Evolutionary conservation across 2,329 filamentous ascomycete species (phyloP), one percentile per base, ranked within the genome.

Genomic region (Colletotrichum tamarilloi): DNA sequence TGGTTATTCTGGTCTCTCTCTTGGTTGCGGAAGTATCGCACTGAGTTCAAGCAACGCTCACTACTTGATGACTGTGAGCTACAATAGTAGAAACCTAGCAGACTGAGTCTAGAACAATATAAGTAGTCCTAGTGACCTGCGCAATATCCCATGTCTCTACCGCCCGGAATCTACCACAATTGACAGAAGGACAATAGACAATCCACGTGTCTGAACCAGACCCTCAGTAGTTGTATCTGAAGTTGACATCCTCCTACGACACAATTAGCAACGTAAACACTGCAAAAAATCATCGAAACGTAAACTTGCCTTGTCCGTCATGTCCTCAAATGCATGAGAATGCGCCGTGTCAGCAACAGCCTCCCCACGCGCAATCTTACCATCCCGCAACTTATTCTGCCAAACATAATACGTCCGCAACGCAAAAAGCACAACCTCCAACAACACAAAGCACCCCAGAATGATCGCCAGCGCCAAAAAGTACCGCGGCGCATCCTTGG

Each of bases 291-390:
- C 91, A 91, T 73, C 88, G 82, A 79, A 92, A 74, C 87, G 87
- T 24, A 85, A 77, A 77, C 92, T 91, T 83, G 91, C 87, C 79
- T 82, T 84, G 78, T 92, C 90, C 5, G 90, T 92, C 77, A 91
- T 82, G 77, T 92, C 90, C 77, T 92, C 90, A 78, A 90, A 92
- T 1, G 88, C 89, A 76, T 90, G 88, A 11, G 64, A 52, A 24
- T 72, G 68, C 2, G 64, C 38, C 2, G 42, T 12, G 24, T 72
- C 68, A 7, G 68, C 68, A 35, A 63, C 22, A 6, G 38, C 68
- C 24, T 72, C 64, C 2, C 68, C 68, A 2, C 64, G 57, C 16
- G 57, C 49, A 49, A 68, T 68, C 58, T 72, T 72, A 6, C n/a
- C 59, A 4, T 73, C 65, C 5, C 69, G 65, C 6, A 42, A 59